Conservation (phyloP, 768 basidiomycete genomes). For the Lactarius deliciosus region DNA sequence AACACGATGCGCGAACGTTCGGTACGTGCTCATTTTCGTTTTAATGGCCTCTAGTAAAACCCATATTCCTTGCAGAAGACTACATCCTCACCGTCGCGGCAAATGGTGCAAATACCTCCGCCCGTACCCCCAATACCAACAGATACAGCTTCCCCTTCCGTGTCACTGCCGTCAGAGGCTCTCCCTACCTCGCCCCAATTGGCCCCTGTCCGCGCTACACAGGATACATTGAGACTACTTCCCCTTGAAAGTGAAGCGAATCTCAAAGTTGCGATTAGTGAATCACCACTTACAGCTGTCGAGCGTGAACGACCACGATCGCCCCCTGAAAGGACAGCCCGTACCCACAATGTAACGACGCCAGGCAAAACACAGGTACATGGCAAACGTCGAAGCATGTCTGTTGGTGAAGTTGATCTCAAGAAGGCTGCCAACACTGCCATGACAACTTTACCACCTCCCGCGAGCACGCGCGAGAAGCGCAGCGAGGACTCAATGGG, state of each 20-base stretch:
- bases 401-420: conserved; percentile 33
- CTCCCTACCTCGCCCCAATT: conserved; percentile 40
- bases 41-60: conserved; percentile 23
- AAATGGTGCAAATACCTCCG: conserved; percentile 28
- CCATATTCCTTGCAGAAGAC: conserved; percentile 28
- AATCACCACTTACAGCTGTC: conserved; percentile 58
- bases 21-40: conserved; percentile 43
- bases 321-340: conserved; percentile 32
- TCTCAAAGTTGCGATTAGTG: conserved; percentile 43
- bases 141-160: conserved; percentile 8
- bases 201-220: conserved; percentile 24
- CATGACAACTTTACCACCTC: conserved; percentile 40
- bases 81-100: conserved; percentile 30
- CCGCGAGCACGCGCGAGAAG: conserved; percentile 41
- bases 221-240: conserved; percentile 58
- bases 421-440: conserved; percentile 45
- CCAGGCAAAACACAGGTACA: conserved; percentile 1
- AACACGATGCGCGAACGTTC: conserved; percentile 65
- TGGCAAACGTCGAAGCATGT: conserved; percentile 37
- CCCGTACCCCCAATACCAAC: conserved; percentile 29
- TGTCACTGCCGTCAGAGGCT: conserved; percentile 51
- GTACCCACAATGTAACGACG: conserved; percentile 11
- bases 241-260: conserved; percentile 45
- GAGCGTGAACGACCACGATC: conserved; percentile 43
- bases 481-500: conserved; percentile 35